Conservation (phyloP, 306 rosid species). For the Gillenia trifoliata region DNA sequence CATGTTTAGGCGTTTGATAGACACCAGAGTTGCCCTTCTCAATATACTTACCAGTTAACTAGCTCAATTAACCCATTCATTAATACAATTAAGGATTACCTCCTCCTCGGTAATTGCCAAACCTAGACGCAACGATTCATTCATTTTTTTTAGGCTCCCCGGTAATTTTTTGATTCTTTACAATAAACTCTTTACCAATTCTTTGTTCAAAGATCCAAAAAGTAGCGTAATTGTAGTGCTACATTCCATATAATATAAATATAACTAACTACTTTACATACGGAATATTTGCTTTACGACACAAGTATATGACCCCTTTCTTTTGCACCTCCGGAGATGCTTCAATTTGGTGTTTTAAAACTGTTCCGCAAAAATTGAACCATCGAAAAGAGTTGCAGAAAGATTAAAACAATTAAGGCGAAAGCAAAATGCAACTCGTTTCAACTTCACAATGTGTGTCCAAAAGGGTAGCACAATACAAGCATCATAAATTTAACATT, state of each 20-base stretch:
- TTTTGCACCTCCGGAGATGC: neutral
- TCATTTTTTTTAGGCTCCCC: neutral
- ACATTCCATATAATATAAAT: too few species aligned
- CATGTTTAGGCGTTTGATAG: conserved; percentile 61
- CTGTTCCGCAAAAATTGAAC: too few species aligned
- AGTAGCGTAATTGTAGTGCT: too few species aligned
- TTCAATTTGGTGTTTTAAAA: too few species aligned
- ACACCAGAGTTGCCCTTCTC: conserved; percentile 59
- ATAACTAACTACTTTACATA: too few species aligned
- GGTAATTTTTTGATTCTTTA: neutral
- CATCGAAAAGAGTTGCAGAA: too few species aligned
- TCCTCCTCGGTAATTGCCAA: neutral
- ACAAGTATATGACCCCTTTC: neutral
- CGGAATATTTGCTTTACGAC: too few species aligned
- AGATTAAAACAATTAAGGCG: neutral
- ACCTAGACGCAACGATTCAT: neutral
- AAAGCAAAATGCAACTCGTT: neutral
- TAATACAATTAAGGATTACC: neutral
- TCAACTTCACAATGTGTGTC: neutral
- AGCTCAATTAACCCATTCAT: neutral
- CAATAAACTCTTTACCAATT: neutral
- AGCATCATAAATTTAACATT: neutral
- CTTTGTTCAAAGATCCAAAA: too few species aligned
- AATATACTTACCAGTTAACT: conserved; percentile 36
- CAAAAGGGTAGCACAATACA: neutral